Evolutionary conservation across 177 flowering plant genomes (phyloP), one percentile per base, ranked within the genome.

Genomic region (Vitis hybrid): DNA sequence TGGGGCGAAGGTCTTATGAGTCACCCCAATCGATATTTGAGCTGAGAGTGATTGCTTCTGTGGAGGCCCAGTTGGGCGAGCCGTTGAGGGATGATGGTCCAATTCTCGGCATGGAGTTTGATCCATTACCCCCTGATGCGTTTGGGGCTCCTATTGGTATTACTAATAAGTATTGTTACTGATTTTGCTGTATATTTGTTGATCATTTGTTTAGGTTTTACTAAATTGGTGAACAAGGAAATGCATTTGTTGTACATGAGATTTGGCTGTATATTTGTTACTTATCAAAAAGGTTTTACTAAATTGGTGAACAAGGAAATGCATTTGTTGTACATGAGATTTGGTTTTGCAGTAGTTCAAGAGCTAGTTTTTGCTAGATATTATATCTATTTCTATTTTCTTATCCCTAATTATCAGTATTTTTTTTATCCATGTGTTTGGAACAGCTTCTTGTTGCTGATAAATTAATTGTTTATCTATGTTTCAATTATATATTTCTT

Each of bases 71-170:
- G 83, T 77, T 95, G 51, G 99, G 98, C 52, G 97, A 87, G 80
- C 81, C 86, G 8, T 63, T 91, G 76, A 84, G 93, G 74, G 96
- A 93, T 61, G 99, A 95, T 72, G 98, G 99, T 8, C 99, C 99
- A 1, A 84, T 90, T 58, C 93, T 95, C 20, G 99, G 99, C 12
- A 84, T 95, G 80, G 98, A 93, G 82, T 95, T 95, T 81, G 99
- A 95, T 81, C 88, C 93, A 0, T 79, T 91, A 84, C 99, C 99
- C 0, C 97, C 98, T 14, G 98, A 87, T 78, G 98, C 97, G 1
- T 95, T 95, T 70, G 96, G 97, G 11, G 85, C 91, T 1, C 96
- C 96, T 11, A 76, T 90, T 73, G 96, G 98, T 93, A 90, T 26
- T 51, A 26, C 64, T 19, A 15, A 22, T 62, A 48, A 10, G 13